These are phyloP conservation scores for Ophiosphaerella narmari DNA, from an alignment of 2,329 filamentous ascomycete species.

Conservation along the genomic window DNA sequence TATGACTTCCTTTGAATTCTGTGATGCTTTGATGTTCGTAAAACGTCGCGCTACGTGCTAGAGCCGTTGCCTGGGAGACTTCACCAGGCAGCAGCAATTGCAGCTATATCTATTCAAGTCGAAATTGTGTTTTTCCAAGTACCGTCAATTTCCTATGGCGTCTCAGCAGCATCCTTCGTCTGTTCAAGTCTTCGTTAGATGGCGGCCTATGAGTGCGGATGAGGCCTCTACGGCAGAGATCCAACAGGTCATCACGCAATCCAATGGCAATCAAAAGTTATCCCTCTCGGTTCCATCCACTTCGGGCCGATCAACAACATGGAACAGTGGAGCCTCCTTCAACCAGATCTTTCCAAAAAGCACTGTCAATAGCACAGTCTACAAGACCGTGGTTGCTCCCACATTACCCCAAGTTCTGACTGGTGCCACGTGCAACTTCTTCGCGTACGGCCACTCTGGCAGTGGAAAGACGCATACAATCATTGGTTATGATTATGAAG, in stretches of 20 bases:
- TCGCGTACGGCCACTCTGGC: constrained; percentile 51
- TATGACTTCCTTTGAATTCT: too few relatives aligned
- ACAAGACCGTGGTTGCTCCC: constrained; percentile 39
- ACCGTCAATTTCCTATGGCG: not conserved
- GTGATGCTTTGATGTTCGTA: too few relatives aligned
- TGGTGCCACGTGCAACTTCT: constrained; percentile 49
- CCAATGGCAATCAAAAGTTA: not conserved
- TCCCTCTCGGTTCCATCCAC: not conserved
- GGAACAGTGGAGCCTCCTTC: constrained; percentile 14
- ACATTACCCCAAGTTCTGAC: constrained; percentile 40
- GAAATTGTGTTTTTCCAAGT: too few relatives aligned
- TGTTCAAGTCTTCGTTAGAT: constrained; percentile 10
- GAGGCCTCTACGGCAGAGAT: not conserved
- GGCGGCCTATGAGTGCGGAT: constrained; percentile 8
- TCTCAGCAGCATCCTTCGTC: not conserved
- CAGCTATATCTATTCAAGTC: too few relatives aligned
- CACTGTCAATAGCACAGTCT: constrained; percentile 23
- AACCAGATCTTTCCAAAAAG: constrained; percentile 2
- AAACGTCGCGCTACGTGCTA: too few relatives aligned
- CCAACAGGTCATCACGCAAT: not conserved
- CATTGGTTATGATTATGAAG: constrained; percentile 50
- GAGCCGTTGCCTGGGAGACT: too few relatives aligned
- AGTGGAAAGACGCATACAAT: constrained; percentile 52
- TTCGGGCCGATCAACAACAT: constrained; percentile 1
- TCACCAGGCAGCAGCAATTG: too few relatives aligned